Evolutionary conservation across 495 filamentous ascomycete genomes (phyloP), one percentile per base, ranked within the genome.

Genomic region (Aspergillus ellipticus): DNA sequence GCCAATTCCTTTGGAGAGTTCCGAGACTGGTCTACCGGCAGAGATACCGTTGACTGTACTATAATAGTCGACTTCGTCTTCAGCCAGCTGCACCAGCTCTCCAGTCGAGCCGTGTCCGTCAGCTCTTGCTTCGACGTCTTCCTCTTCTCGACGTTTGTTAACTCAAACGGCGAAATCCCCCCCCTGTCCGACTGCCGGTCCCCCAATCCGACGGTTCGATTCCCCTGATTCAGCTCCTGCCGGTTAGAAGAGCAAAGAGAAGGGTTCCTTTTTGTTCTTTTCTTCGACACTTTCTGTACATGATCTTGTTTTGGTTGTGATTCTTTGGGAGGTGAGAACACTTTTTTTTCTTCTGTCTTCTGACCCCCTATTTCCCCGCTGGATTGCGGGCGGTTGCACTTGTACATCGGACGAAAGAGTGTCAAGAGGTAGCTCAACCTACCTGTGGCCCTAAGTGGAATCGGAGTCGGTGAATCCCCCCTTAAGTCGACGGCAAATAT

Each of bases 1-100:
- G 79, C 68, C 79, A 80, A 80, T 75, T 67, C 55, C 56, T 64
- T 67, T 61, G 71, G 74, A 75, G 73, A 71, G 68, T 63, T 64
- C 63, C 61, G 71, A 76, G 69, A 67, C 68, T 68, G 64, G 67
- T 72, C 66, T 65, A 53, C 64, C 58, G 45, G 60, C 59, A 54
- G 54, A 64, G 62, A 60, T 61, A 46, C 53, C 48, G 62, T 69
- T 48, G 64, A 63, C 64, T 51, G 45, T 56, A 59, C 57, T 65
- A 57, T 74, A 65, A 66, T 70, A 72, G 70, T 74, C 71, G 58
- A 70, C 56, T 54, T 64, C 55, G 21, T 57, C 54, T 64, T 64
- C 55, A 54, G 56, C 57, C 64, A 54, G 65, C 51, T 65, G 58
- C 59, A 66, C 67, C 67, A 67, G 66, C 57, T 65, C 73, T 74